Conservation (phyloP, 306 rosid genomes). For the Senna siamea region DNA sequence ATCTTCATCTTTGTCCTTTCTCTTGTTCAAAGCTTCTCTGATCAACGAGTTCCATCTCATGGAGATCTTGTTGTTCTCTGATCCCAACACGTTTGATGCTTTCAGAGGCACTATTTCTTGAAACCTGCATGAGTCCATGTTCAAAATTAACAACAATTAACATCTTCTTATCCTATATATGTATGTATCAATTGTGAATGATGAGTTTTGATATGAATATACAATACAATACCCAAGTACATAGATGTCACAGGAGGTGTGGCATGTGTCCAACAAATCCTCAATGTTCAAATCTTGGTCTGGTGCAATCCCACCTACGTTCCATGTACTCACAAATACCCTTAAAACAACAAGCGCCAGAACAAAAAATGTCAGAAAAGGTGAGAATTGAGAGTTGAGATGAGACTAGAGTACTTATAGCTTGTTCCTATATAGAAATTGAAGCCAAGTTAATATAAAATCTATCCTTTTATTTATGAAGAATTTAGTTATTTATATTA, state of each 20-base stretch:
- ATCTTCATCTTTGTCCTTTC: slow-evolving; percentile 20
- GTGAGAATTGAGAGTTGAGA: background rate
- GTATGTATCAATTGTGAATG: too few species aligned
- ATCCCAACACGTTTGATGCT: slow-evolving; percentile 82
- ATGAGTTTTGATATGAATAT: too few species aligned
- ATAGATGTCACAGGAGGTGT: slow-evolving; percentile 70
- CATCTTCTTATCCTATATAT: too few species aligned
- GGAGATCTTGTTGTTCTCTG: slow-evolving; percentile 59
- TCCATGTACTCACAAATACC: slow-evolving; percentile 89
- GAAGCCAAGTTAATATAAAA: too few species aligned
- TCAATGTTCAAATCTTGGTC: slow-evolving; percentile 58
- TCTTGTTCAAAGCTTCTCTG: slow-evolving; percentile 70
- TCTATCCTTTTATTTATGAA: too few species aligned
- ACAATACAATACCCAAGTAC: slow-evolving; percentile 96
- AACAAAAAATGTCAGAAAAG: slow-evolving; percentile 30
- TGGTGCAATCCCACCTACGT: slow-evolving; percentile 88
- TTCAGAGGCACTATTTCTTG: slow-evolving; percentile 90
- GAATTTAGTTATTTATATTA: too few species aligned
- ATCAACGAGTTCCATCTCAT: slow-evolving; percentile 72
- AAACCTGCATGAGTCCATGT: too few species aligned
- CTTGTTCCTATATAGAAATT: too few species aligned
- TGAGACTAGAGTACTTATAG: too few species aligned
- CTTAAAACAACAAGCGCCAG: slow-evolving; percentile 46
- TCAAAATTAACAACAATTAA: too few species aligned
- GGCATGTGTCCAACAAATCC: slow-evolving; percentile 63